Evolutionary conservation across 306 rosid species (phyloP).

Genomic region (Begonia loranthoides): DNA sequence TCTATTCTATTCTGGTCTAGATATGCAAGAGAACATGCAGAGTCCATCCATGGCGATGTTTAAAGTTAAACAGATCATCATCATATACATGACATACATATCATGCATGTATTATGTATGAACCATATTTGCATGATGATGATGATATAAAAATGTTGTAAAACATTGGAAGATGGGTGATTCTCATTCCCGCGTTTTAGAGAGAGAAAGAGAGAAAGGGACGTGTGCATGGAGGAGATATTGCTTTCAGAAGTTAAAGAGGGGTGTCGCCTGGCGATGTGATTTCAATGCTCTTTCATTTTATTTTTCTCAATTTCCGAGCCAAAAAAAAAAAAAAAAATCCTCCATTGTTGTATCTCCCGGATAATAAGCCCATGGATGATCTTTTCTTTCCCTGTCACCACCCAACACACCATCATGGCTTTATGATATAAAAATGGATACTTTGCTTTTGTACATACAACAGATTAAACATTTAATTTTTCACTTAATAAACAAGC

Average conservation of each 20-base stretch:
- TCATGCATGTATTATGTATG: too few species aligned
- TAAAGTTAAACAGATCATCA: too few species aligned
- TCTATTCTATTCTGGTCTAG: slow-evolving; percentile 5
- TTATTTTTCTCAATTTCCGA: slow-evolving; percentile 45
- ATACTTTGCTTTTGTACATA: too few species aligned
- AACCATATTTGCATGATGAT: too few species aligned
- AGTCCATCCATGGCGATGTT: too few species aligned
- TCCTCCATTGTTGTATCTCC: slow-evolving; percentile 12
- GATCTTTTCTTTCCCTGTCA: slow-evolving; percentile 8
- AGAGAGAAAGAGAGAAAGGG: neutral
- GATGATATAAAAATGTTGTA: too few species aligned
- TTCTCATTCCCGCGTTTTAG: slow-evolving; percentile 31
- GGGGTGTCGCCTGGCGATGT: slow-evolving; percentile 45
- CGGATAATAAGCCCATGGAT: slow-evolving; percentile 17
- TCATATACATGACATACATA: too few species aligned
- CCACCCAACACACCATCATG: slow-evolving; percentile 27
- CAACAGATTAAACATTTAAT: too few species aligned
- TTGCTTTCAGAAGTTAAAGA: neutral
- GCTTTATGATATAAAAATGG: slow-evolving; percentile 23
- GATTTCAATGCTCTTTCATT: slow-evolving; percentile 12
- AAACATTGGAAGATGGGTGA: slow-evolving; percentile 19
- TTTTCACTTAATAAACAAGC: too few species aligned
- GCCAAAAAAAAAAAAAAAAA: slow-evolving; percentile 15
- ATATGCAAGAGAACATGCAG: too few species aligned
- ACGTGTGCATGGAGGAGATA: neutral